phyloP scores from a whole-genome alignment of 768 basidiomycete genomes.

The Lactarius psammicola region DNA sequence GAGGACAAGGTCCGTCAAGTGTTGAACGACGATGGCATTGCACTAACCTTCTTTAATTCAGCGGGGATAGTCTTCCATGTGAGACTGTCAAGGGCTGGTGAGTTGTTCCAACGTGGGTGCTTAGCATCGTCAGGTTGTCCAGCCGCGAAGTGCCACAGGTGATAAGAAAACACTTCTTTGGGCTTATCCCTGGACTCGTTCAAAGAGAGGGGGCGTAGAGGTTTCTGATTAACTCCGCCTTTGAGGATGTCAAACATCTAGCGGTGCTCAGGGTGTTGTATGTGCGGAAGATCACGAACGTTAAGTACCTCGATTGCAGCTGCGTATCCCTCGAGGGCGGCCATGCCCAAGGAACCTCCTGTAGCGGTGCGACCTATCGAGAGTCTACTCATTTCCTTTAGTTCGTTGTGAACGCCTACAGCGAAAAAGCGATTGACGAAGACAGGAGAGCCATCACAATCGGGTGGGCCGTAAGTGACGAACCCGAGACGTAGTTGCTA shows the following conservation, averaged over 20 bases:
- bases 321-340: slow-evolving; percentile 29
- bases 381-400: slow-evolving; percentile 25
- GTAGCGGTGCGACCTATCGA: slow-evolving; percentile 27
- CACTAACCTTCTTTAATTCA: slow-evolving; percentile 27
- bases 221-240: slow-evolving; percentile 18
- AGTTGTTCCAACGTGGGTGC: slow-evolving; percentile 21
- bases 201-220: slow-evolving; percentile 15
- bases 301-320: slow-evolving; percentile 27
- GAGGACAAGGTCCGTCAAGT: slow-evolving; percentile 3
- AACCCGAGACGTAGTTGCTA: slow-evolving; percentile 28
- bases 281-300: neutral
- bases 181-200: slow-evolving; percentile 19
- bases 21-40: slow-evolving; percentile 1
- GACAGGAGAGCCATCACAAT: slow-evolving; percentile 27
- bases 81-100: slow-evolving; percentile 24
- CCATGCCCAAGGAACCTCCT: slow-evolving; percentile 27
- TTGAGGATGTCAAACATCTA: slow-evolving; percentile 29
- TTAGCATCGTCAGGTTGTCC: slow-evolving; percentile 26
- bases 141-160: slow-evolving; percentile 29
- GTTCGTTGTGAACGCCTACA: slow-evolving; percentile 13
- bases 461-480: slow-evolving; percentile 30
- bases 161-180: slow-evolving; percentile 20
- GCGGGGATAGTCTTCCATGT: slow-evolving; percentile 23
- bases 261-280: neutral
- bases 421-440: slow-evolving; percentile 30